Conservation (phyloP, 768 basidiomycete species). For the Cubamyces lactineus region DNA sequence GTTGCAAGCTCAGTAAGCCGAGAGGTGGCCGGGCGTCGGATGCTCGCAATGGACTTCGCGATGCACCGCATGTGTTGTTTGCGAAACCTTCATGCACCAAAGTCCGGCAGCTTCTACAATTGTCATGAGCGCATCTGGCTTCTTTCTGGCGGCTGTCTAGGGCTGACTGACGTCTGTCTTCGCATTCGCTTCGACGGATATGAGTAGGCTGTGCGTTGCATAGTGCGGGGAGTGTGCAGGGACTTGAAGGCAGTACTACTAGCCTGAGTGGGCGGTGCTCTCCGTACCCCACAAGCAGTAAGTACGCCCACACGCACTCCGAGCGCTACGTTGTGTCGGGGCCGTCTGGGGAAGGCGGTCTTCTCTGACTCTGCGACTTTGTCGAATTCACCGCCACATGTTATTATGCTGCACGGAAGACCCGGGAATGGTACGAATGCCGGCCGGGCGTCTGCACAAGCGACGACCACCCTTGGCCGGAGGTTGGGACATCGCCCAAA, state of each 20-base stretch:
- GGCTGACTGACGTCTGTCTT: not conserved
- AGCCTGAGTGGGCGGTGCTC: no score
- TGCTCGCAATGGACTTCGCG: not conserved
- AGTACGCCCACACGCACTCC: no score
- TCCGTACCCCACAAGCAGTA: no score
- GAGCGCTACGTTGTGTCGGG: no score
- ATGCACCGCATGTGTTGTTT: not conserved
- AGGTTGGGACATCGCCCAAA: conserved; percentile 10
- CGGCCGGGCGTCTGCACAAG: conserved; percentile 3
- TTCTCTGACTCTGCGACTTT: not conserved
- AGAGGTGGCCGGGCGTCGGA: no score
- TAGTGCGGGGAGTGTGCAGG: no score
- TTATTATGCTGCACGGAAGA: not conserved
- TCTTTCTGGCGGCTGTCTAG: no score
- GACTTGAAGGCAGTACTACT: no score
- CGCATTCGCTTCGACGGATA: conserved; percentile 1
- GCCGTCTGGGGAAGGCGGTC: not conserved
- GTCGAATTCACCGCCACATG: not conserved
- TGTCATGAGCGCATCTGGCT: not conserved
- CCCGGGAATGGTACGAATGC: conserved; percentile 2
- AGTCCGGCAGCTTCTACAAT: conserved; percentile 1
- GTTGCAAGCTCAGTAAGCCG: not conserved
- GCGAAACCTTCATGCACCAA: not conserved
- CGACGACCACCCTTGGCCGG: conserved; percentile 11
- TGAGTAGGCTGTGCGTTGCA: no score